Percentiles rank a stretch among this genome's conserved stretches.
Evolutionary conservation across 306 rosid genomes (phyloP).

Genomic region (Prunus salicina): DNA sequence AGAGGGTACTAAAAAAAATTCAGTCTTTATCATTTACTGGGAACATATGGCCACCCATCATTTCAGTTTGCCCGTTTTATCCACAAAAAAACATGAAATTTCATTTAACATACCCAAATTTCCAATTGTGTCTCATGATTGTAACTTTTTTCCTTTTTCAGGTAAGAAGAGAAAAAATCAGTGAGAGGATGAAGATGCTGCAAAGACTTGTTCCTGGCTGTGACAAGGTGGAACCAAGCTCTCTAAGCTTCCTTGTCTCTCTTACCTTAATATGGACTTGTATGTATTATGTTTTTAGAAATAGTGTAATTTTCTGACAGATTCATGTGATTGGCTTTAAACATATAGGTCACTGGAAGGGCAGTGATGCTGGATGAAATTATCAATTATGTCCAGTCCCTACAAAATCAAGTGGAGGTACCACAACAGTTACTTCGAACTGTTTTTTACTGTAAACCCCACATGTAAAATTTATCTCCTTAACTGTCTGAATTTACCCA

Average conservation of each 20-base stretch:
- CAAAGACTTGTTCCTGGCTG: slow-evolving; percentile 94
- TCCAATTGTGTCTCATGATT: slow-evolving; percentile 10
- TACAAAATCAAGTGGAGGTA: slow-evolving; percentile 99
- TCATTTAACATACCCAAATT: background rate
- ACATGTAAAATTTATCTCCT: background rate
- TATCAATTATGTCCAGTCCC: slow-evolving; percentile 98
- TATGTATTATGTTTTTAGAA: background rate
- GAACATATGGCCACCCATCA: too few species aligned
- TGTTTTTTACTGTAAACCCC: background rate
- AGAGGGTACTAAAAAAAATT: slow-evolving; percentile 54
- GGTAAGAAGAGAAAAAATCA: slow-evolving; percentile 95
- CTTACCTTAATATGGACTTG: background rate
- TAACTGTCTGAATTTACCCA: background rate
- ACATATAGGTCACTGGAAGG: slow-evolving; percentile 77
- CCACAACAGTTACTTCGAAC: background rate
- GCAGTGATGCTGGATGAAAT: slow-evolving; percentile 97
- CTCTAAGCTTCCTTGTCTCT: slow-evolving; percentile 4
- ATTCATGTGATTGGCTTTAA: slow-evolving; percentile 40
- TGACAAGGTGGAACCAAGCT: slow-evolving; percentile 60
- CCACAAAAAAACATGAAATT: slow-evolving; percentile 9
- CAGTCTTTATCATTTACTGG: too few species aligned
- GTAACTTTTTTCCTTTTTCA: slow-evolving; percentile 39
- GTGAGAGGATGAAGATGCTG: slow-evolving; percentile 88
- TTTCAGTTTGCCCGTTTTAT: background rate
- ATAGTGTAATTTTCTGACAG: slow-evolving; percentile 27